phyloP scores from a whole-genome alignment of 768 basidiomycete species.

The Solioccasus polychromus region DNA sequence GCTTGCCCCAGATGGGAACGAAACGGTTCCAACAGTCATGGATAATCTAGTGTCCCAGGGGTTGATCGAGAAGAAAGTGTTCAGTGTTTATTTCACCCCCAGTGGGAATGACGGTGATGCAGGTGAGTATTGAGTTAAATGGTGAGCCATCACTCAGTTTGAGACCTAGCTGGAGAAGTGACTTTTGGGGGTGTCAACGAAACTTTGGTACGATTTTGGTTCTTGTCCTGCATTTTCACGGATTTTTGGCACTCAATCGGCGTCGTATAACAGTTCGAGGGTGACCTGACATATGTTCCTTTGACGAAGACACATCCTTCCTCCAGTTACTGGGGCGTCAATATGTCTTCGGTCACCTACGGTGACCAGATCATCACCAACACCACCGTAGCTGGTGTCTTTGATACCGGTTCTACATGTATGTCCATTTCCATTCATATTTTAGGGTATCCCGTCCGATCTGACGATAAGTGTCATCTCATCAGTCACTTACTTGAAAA shows the following conservation, averaged over 20 bases:
- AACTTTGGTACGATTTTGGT: constrained; percentile 10
- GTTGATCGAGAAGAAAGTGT: too few species aligned
- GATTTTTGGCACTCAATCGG: not conserved
- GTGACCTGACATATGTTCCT: constrained; percentile 21
- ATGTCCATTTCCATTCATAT: too few species aligned
- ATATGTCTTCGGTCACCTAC: constrained; percentile 19
- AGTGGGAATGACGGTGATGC: constrained; percentile 12
- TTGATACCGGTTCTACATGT: constrained; percentile 29
- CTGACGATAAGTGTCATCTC: not conserved
- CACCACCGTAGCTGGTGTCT: constrained; percentile 25
- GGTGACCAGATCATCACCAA: constrained; percentile 12
- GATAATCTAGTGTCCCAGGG: too few species aligned
- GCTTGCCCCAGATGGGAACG: too few species aligned
- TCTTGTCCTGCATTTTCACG: not conserved
- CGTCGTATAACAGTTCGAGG: constrained; percentile 23
- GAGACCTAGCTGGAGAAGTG: constrained; percentile 22
- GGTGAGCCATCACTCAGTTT: too few species aligned
- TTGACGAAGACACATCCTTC: constrained; percentile 27
- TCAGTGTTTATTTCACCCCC: too few species aligned
- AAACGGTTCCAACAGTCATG: too few species aligned
- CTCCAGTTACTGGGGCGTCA: constrained; percentile 28
- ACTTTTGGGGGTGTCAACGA: constrained; percentile 25
- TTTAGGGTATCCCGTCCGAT: not conserved
- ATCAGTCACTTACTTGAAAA: constrained; percentile 22
- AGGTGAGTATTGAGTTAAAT: constrained; percentile 5